Evolutionary conservation across 1,284 basidiomycete genomes (phyloP), one percentile per base, ranked within the genome.

Genomic region (Ceratobasidium sp.): DNA sequence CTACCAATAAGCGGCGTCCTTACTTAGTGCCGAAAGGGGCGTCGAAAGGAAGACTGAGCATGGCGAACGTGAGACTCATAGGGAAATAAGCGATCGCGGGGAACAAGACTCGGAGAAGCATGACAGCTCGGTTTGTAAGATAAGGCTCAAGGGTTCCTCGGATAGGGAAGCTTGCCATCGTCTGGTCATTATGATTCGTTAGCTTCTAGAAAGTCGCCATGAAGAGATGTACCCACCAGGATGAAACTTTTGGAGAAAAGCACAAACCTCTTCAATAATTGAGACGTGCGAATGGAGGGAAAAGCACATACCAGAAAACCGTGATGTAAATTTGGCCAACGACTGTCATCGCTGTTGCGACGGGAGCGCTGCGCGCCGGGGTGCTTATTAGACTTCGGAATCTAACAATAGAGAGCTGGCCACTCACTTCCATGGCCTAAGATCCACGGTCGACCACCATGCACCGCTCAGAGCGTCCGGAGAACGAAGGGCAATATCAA

Each of bases 21-120:
- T 54, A 82, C 75, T 77, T 83, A 77, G 74, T 78, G 33, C 74
- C 78, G 56, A 80, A 80, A 1, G 79, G 80, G 14, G 80, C 74
- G 44, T 80, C 73, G 82, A 84, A 85, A 0, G 84, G 83, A 31
- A 77, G 59, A 41, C 45, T 71, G 59, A 77, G 51, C 76, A 77
- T 77, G n/a, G 76, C 67, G 51, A 63, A 77, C 14, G 56, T 66
- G 60, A 77, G 74, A 36, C 75, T 76, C 17, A 77, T 45, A 15
- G 75, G 75, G 53, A 77, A 69, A 54, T 77, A 77, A 14, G 51
- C 44, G 19, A 77, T 29, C 17, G 74, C 51, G 17, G 76, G 76
- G 5, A 65, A 65, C 19, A 75, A 31, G 14, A 77, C 11, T 27
- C 76, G 62, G 19, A 77, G 31, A 36, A 69, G 51, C 54, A 75